Percentiles rank a stretch among this genome's conserved stretches.
phyloP scores from a whole-genome alignment of 306 rosid species.

The Castanospermum australe region DNA sequence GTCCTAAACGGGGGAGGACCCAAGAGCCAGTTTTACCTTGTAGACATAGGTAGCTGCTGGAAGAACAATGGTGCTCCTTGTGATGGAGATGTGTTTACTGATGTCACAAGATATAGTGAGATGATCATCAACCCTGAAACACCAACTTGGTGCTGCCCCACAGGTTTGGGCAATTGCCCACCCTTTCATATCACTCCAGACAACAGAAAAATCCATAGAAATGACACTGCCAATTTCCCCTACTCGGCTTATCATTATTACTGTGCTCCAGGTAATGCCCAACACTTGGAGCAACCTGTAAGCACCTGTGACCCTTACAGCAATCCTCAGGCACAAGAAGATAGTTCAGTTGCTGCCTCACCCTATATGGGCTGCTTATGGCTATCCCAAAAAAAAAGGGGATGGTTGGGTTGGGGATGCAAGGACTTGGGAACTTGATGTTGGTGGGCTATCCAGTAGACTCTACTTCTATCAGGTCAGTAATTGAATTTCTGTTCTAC shows the following conservation, averaged over 20 bases:
- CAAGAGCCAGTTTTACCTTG: conserved; percentile 68
- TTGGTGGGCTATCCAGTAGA: conserved; percentile 54
- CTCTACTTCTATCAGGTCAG: conserved; percentile 61
- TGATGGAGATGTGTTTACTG: conserved; percentile 49
- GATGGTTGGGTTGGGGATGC: conserved; percentile 66
- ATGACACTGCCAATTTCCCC: conserved; percentile 58
- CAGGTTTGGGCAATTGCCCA: conserved; percentile 43
- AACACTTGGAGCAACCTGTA: conserved; percentile 41
- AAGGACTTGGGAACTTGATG: conserved; percentile 74
- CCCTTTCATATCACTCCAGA: conserved; percentile 59
- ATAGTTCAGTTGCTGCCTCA: conserved; percentile 63
- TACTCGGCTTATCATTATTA: conserved; percentile 61
- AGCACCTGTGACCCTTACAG: conserved; percentile 61
- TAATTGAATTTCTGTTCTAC: background rate
- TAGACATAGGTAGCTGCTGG: conserved; percentile 74
- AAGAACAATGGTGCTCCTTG: conserved; percentile 63
- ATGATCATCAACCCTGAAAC: conserved; percentile 66
- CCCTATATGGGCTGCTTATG: conserved; percentile 57
- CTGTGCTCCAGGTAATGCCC: conserved; percentile 64
- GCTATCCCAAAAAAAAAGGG: conserved; percentile 58
- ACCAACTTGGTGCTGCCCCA: conserved; percentile 58
- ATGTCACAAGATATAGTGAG: conserved; percentile 67
- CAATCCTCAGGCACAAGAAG: conserved; percentile 75
- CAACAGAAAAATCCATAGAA: conserved; percentile 44
- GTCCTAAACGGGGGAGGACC: conserved; percentile 61